Conservation (phyloP, 257 asterid species). For the Capsicum rhomboideum region DNA sequence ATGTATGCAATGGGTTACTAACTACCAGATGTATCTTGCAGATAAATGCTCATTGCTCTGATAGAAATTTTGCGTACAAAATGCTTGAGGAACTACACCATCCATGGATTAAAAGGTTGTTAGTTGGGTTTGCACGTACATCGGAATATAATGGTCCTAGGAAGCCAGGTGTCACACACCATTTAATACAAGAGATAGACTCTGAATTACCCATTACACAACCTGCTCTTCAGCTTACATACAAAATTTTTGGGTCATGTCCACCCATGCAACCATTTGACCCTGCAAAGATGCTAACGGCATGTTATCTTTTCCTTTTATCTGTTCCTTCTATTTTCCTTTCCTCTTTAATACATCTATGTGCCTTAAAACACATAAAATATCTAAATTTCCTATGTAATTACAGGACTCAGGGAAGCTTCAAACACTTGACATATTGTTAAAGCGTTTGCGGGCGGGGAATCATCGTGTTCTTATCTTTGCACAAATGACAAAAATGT, state of each 20-base stretch:
- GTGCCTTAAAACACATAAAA: slow-evolving; percentile 2
- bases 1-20: background rate
- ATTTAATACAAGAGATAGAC: slow-evolving; percentile 84
- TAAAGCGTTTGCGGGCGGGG: slow-evolving; percentile 80
- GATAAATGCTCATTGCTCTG: slow-evolving; percentile 80
- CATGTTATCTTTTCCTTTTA: slow-evolving; percentile 15
- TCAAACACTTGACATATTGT: slow-evolving; percentile 81
- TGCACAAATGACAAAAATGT: slow-evolving; percentile 98
- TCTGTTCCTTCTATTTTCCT: background rate
- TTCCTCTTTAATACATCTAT: background rate
- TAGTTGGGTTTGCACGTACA: slow-evolving; percentile 90
- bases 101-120: slow-evolving; percentile 92
- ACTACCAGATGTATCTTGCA: slow-evolving; percentile 15
- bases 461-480: slow-evolving; percentile 92
- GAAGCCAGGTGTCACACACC: slow-evolving; percentile 61
- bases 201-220: slow-evolving; percentile 65
- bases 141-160: slow-evolving; percentile 89
- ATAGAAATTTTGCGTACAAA: slow-evolving; percentile 77
- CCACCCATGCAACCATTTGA: slow-evolving; percentile 99
- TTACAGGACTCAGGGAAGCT: slow-evolving; percentile 98
- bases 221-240: slow-evolving; percentile 91
- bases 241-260: slow-evolving; percentile 85
- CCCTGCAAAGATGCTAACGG: slow-evolving; percentile 98
- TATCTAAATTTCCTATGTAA: slow-evolving; percentile 11
- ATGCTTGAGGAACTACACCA: slow-evolving; percentile 79